Base-by-base conservation (phyloP, 2,329 filamentous ascomycete genomes). In the Xylaria arbuscula region DNA sequence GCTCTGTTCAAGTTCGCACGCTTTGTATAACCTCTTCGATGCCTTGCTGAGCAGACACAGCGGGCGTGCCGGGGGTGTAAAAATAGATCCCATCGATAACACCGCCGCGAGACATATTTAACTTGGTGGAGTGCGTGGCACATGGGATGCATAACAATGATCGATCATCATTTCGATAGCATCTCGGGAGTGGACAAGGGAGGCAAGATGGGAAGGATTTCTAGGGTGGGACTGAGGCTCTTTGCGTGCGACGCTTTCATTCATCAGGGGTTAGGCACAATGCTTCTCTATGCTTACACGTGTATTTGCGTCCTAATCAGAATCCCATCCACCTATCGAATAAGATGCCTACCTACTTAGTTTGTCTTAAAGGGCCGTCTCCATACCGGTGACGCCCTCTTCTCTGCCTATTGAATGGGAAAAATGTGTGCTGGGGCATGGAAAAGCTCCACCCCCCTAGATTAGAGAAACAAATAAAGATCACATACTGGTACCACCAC, bases 211-310 rank as follows among this genome's bases (percentile, higher is more conserved):
- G 28, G 58, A 36, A 66, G 64, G 67, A 67, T 66, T 19, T 57
- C 17, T 28, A 11, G 22, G n/a, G 59, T 60, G 59, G 59, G 50
- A 61, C 60, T 60, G 67, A 63, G 54, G 63, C 64, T 63, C 64
- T 67, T 53, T 58, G 54, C 50, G 58, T 64, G 66, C 61, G 48
- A 60, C 54, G 50, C 60, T 38, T 17, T 66, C 62, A 68, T 59
- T 62, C 40, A 62, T 61, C 40, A 69, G 63, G 66, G 67, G 53
- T 28, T 53, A 22, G 47, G n/a, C 40, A 24, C 57, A 62, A 69
- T 69, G 62, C 66, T 56, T 34, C 40, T 28, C 48, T n/a, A 40
- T 45, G 42, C n/a, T 28, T 28, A 28, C 28, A 28, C 28, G 28
- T 28, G 28, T 15, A 8, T 22, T 38, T 61, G 56, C 38, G n/a